Evolutionary conservation across 768 basidiomycete species (phyloP), one percentile per base, ranked within the genome.

Genomic region (Rhodotorula paludigena): DNA sequence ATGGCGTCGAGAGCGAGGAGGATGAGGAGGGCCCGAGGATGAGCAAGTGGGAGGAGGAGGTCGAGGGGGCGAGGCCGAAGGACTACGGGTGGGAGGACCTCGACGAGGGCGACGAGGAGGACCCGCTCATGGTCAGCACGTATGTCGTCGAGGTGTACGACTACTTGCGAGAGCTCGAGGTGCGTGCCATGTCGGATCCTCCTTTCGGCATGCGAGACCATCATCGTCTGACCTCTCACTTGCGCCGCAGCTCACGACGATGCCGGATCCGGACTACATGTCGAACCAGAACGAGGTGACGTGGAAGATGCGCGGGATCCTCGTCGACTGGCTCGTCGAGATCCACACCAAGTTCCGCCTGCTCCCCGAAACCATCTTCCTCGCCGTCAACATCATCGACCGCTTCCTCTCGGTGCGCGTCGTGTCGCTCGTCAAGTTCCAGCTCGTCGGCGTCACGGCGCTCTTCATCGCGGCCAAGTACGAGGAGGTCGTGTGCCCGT

Each of bases 51-150:
- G 60, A 68, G 42, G 60, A 41, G 23, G 77, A 76, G 36, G 76
- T 77, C 41, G 69, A 71, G 35, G 79, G 77, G 21, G n/a, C 47
- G 20, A 70, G 74, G 21, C 82, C 69, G 72, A 80, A 75, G 81
- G 83, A 76, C 66, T 75, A 73, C 21, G 80, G 80, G 2, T 98
- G 92, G 93, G 89, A 89, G 38, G 94, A 98, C 75, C 83, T 98
- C 23, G 92, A 97, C 71, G 86, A 85, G 2, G 92, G 93, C 30
- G 93, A 97, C 77, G 85, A 81, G 60, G 91, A 92, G 57, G 94
- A 99, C 76, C 96, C 94, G 21, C 82, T 90, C 67, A 97, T 97
- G 93, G 93, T 96, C 72, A 88, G 87, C 80, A 91, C 97, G 79
- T 99, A 99, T 76, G 93, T 96, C 57, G 82, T 82, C 33, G 96